phyloP scores from a whole-genome alignment of 495 filamentous ascomycete genomes.

The Penicillium malachiteum region DNA sequence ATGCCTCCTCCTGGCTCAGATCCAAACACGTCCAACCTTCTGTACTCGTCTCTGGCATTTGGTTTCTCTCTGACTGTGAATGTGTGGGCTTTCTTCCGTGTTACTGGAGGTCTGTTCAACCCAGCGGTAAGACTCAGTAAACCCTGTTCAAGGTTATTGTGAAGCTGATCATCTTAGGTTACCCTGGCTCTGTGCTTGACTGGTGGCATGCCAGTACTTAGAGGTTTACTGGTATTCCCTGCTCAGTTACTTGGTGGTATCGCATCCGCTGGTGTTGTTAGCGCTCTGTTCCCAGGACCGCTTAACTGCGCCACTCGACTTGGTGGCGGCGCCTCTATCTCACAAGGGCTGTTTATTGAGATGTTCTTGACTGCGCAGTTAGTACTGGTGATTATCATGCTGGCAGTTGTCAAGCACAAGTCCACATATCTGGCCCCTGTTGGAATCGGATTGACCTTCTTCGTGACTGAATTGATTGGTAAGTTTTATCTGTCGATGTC shows the following conservation, averaged over 20 bases:
- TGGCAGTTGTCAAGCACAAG: conserved; percentile 81
- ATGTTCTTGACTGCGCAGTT: conserved; percentile 77
- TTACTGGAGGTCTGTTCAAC: conserved; percentile 80
- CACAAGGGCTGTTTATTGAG: conserved; percentile 75
- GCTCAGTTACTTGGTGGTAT: conserved; percentile 61
- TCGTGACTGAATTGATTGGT: conserved; percentile 68
- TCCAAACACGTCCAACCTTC: conserved; percentile 47
- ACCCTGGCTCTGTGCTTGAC: conserved; percentile 58
- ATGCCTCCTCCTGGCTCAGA: conserved; percentile 31
- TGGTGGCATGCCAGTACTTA: conserved; percentile 53
- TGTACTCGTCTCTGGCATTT: conserved; percentile 72
- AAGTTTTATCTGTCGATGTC: conserved; percentile 6
- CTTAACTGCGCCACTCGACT: conserved; percentile 62
- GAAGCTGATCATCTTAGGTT: conserved; percentile 36
- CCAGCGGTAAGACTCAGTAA: conserved; percentile 54
- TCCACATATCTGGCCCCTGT: conserved; percentile 76
- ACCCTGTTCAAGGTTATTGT: background rate
- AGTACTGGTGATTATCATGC: conserved; percentile 77
- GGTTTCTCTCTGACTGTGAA: conserved; percentile 77
- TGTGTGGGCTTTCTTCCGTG: conserved; percentile 82
- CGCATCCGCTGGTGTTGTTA: conserved; percentile 60
- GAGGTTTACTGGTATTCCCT: conserved; percentile 49
- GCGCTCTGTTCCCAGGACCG: conserved; percentile 59
- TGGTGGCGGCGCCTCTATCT: conserved; percentile 53
- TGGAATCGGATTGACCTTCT: conserved; percentile 72